phyloP scores from a whole-genome alignment of 148 eudicot genomes.

The Tetragonia tetragonoides region DNA sequence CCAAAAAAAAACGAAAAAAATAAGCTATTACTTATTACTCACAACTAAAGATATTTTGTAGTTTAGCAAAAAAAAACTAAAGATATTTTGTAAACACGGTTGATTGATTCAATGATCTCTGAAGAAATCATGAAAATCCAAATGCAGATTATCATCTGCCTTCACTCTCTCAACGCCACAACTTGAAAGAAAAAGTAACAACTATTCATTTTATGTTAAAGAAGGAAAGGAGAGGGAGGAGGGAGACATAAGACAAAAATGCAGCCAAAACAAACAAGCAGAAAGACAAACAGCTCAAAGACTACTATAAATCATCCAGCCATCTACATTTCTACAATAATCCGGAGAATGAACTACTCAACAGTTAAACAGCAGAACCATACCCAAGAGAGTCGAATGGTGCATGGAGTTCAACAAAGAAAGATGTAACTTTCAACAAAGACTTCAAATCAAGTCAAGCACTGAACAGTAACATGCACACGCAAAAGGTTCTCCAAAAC shows the following conservation, averaged over 20 bases:
- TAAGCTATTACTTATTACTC: background rate
- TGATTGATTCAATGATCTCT: background rate
- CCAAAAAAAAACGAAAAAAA: background rate
- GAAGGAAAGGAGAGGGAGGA: background rate
- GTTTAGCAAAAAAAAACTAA: background rate
- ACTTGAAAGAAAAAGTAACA: background rate
- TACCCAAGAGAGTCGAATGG: conserved; percentile 37
- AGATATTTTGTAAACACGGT: background rate
- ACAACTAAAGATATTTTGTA: no score
- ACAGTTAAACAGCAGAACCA: conserved; percentile 33
- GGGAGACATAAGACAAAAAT: background rate
- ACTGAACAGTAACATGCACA: conserved; percentile 25
- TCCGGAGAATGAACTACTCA: conserved; percentile 16
- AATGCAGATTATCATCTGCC: background rate
- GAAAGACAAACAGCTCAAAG: background rate
- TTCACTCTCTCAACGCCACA: background rate
- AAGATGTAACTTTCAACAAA: conserved; percentile 25
- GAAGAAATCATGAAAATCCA: background rate
- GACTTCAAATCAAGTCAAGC: conserved; percentile 26
- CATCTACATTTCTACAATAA: conserved; percentile 14
- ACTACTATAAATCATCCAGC: conserved; percentile 4
- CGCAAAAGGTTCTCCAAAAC: conserved; percentile 23
- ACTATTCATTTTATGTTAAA: background rate
- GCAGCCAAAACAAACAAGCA: background rate
- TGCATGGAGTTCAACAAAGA: conserved; percentile 41